phyloP scores from a whole-genome alignment of 163 green algal species.

The Chloroidium sp. region DNA sequence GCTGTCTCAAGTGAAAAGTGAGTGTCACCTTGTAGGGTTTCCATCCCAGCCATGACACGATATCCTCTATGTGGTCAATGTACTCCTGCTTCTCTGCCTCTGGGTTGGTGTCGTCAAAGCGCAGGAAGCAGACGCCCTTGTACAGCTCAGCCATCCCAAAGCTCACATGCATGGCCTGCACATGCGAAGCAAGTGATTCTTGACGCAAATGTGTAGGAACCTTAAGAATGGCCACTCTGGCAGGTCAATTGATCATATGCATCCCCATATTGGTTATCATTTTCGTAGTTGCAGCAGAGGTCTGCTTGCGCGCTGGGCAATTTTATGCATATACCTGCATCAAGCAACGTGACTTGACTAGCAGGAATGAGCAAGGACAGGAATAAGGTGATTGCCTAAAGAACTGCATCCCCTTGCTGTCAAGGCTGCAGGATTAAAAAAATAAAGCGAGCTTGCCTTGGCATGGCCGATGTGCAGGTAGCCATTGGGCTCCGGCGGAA shows the following conservation, averaged over 20 bases:
- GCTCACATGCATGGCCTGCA: constrained; percentile 95
- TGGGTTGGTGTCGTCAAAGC: constrained; percentile 99
- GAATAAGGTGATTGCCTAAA: too few relatives aligned
- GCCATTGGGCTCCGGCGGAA: constrained; percentile 98
- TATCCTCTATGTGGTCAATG: constrained; percentile 93
- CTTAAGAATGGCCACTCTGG: not conserved
- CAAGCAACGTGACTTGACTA: too few relatives aligned
- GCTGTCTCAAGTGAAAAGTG: too few relatives aligned
- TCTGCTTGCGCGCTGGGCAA: too few relatives aligned
- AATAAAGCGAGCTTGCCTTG: constrained; percentile 54
- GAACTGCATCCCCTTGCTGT: not conserved
- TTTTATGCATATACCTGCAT: too few relatives aligned
- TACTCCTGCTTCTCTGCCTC: constrained; percentile 93
- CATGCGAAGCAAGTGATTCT: not conserved
- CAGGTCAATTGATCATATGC: not conserved
- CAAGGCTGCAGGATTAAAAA: not conserved
- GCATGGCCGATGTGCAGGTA: constrained; percentile 99
- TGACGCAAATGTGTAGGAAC: not conserved
- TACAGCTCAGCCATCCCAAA: constrained; percentile 90
- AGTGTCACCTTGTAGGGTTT: constrained; percentile 60
- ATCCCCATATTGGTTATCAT: not conserved
- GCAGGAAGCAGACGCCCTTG: constrained; percentile 81
- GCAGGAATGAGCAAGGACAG: too few relatives aligned
- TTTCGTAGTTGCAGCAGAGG: not conserved
- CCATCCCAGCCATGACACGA: constrained; percentile 88